Evolutionary conservation across 805 yeast species (phyloP).

Genomic region (Metschnikowia matae): DNA sequence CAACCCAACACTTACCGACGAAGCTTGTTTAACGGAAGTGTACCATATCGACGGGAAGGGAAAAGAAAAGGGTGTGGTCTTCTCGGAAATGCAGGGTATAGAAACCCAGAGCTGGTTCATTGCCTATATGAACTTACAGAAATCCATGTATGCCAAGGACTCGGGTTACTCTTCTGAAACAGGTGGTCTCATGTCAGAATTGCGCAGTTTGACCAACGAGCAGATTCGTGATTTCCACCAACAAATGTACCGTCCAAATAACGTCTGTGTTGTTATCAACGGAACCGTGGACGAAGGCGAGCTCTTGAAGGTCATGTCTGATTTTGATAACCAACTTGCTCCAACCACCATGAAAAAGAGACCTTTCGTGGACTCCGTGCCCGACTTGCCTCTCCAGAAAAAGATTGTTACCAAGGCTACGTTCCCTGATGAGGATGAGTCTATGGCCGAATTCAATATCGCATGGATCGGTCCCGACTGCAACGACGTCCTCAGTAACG

Average conservation of each 20-base stretch:
- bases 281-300: constrained; percentile 82
- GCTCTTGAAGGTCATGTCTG: constrained; percentile 52
- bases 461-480: constrained; percentile 81
- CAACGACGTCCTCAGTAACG: constrained; percentile 45
- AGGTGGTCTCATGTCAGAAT: constrained; percentile 80
- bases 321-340: constrained; percentile 59
- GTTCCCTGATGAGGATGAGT: constrained; percentile 88
- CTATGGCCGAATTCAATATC: constrained; percentile 68
- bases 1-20: constrained; percentile 81
- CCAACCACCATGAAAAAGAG: constrained; percentile 41
- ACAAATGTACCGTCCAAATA: constrained; percentile 72
- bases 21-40: constrained; percentile 90
- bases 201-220: constrained; percentile 67
- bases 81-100: constrained; percentile 93
- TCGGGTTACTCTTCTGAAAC: constrained; percentile 93
- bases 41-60: constrained; percentile 90
- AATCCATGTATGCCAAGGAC: constrained; percentile 47
- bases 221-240: constrained; percentile 75
- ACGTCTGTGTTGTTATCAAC: constrained; percentile 75
- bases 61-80: constrained; percentile 93
- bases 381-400: constrained; percentile 40
- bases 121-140: constrained; percentile 55
- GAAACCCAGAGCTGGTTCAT: constrained; percentile 75
- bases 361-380: constrained; percentile 74
- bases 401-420: constrained; percentile 49